phyloP scores from a whole-genome alignment of 2,329 filamentous ascomycete species.

The Monilinia fructigena region DNA sequence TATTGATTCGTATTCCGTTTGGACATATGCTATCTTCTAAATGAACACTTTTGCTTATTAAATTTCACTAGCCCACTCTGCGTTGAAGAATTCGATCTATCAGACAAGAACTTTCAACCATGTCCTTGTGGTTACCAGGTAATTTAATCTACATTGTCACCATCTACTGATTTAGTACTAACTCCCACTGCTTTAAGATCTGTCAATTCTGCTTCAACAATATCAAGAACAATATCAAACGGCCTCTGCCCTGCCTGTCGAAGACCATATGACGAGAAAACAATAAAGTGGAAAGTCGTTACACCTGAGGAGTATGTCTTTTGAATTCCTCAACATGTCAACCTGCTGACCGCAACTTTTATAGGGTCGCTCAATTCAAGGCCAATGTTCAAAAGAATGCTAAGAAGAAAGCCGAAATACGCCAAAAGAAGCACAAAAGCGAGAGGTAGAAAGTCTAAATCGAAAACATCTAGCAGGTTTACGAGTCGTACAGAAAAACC shows the following conservation, averaged over 20 bases:
- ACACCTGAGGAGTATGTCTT: constrained; percentile 84
- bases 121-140: constrained; percentile 99
- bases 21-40: neutral
- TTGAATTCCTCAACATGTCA: neutral
- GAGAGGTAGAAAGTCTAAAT: constrained; percentile 91
- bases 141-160: constrained; percentile 39
- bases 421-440: constrained; percentile 92
- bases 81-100: constrained; percentile 98
- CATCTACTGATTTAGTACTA: constrained; percentile 16
- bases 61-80: constrained; percentile 74
- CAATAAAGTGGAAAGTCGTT: constrained; percentile 94
- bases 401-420: constrained; percentile 81
- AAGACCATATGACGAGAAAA: constrained; percentile 92
- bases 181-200: constrained; percentile 57
- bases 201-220: constrained; percentile 99
- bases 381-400: constrained; percentile 84
- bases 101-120: constrained; percentile 93
- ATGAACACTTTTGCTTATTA: constrained; percentile 33
- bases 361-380: constrained; percentile 70
- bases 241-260: constrained; percentile 96
- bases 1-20: neutral
- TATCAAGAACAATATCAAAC: constrained; percentile 97
- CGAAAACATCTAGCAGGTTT: constrained; percentile 95
- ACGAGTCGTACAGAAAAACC: constrained; percentile 94
- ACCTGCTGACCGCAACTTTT: constrained; percentile 29